Percentiles rank a stretch among this genome's conserved stretches.
Evolutionary conservation across 140 eudicot genomes (phyloP).

Genomic region (Flaveria floridana): DNA sequence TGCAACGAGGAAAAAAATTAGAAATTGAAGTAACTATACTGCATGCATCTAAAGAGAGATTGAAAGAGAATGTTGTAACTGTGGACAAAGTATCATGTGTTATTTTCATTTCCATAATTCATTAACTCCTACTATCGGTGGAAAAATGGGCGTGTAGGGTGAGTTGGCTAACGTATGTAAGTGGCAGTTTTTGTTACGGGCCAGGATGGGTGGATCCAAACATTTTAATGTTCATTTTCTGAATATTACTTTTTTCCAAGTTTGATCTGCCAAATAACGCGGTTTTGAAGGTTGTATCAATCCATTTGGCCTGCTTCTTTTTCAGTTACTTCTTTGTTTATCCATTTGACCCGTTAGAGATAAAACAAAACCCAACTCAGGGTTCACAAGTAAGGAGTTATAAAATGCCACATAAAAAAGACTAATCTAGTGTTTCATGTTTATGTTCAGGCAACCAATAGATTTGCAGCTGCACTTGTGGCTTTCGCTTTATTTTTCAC

Average conservation of each 20-base stretch:
- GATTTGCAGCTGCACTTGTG: constrained; percentile 52
- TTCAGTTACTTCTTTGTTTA: neutral
- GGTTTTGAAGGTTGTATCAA: neutral
- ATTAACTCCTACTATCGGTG: neutral
- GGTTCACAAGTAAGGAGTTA: neutral
- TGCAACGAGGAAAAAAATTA: neutral
- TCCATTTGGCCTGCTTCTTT: too few relatives aligned
- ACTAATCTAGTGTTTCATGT: neutral
- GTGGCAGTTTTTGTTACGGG: neutral
- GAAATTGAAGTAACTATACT: neutral
- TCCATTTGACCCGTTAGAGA: neutral
- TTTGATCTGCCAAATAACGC: neutral
- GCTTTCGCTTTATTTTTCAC: constrained; percentile 50
- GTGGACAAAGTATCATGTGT: too few relatives aligned
- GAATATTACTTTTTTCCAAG: neutral
- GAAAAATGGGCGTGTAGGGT: neutral
- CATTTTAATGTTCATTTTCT: neutral
- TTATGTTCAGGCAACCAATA: constrained; percentile 70
- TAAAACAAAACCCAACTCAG: neutral
- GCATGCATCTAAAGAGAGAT: neutral
- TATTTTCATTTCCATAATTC: neutral
- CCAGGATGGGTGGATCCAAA: neutral
- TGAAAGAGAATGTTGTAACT: neutral
- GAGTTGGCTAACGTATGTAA: neutral
- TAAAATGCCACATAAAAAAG: neutral